These are phyloP conservation scores for Turritis glabra DNA, from an alignment of 345 rosid species.

Conservation along the genomic window DNA sequence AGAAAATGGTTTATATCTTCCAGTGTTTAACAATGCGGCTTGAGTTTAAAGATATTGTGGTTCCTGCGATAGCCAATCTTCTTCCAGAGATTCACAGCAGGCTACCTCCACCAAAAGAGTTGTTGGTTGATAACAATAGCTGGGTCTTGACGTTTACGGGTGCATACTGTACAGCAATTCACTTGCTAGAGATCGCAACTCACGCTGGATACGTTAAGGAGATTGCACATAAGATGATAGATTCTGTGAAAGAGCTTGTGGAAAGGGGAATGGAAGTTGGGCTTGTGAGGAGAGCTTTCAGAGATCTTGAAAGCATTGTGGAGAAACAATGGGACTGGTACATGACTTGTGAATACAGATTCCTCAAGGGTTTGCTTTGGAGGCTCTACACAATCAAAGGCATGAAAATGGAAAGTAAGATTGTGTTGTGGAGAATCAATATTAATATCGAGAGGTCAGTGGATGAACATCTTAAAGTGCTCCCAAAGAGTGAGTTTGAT, in stretches of 20 bases:
- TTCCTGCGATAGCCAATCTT: neutral
- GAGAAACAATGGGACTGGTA: slow-evolving; percentile 16
- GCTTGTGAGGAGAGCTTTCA: slow-evolving; percentile 26
- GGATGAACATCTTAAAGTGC: neutral
- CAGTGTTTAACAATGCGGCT: slow-evolving; percentile 18
- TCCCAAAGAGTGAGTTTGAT: neutral
- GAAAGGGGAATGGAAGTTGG: slow-evolving; percentile 29
- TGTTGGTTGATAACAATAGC: neutral
- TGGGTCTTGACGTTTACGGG: slow-evolving; percentile 18
- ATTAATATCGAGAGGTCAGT: neutral
- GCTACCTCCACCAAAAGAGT: slow-evolving; percentile 5
- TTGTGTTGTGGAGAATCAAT: slow-evolving; percentile 31
- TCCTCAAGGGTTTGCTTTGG: neutral
- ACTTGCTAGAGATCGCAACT: neutral
- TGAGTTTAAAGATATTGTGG: neutral
- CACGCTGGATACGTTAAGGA: neutral
- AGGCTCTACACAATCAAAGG: neutral
- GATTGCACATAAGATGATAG: neutral
- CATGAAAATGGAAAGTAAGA: slow-evolving; percentile 16
- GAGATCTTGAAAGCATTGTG: slow-evolving; percentile 14
- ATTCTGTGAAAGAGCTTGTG: slow-evolving; percentile 26
- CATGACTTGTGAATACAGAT: neutral
- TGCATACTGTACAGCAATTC: slow-evolving; percentile 5
- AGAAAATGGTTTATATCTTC: slow-evolving; percentile 12
- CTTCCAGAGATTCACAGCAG: neutral